A percentile compares a stretch with the other conserved stretches of the same genome.
Conservation (phyloP, 2,329 filamentous ascomycete genomes). For the Emmonsiellopsis sp. region DNA sequence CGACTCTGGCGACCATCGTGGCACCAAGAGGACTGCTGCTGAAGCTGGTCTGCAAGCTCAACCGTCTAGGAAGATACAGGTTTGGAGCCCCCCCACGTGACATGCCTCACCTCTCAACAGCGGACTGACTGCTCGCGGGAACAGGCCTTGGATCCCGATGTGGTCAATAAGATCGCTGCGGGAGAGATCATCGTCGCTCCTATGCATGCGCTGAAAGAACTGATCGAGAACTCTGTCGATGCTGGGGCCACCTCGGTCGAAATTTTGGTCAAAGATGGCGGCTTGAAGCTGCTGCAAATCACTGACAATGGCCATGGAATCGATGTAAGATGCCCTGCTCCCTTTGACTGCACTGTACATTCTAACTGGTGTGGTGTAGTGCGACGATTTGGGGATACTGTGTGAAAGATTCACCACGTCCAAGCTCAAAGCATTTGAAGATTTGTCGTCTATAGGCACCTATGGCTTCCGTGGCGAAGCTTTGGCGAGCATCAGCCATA, state of each 20-base stretch:
- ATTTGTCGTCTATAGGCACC: conserved; percentile 78
- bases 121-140: neutral
- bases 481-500: conserved; percentile 94
- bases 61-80: conserved; percentile 43
- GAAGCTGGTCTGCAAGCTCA: conserved; percentile 29
- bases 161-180: conserved; percentile 97
- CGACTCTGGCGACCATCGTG: conserved; percentile 28
- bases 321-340: conserved; percentile 50
- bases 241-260: conserved; percentile 90
- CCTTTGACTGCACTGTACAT: neutral
- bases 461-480: conserved; percentile 98
- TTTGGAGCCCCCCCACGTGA: conserved; percentile 23
- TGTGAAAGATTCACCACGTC: conserved; percentile 97
- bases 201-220: conserved; percentile 88
- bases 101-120: neutral
- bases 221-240: conserved; percentile 95
- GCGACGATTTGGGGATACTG: conserved; percentile 81
- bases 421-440: conserved; percentile 88
- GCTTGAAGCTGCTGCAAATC: conserved; percentile 89
- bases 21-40: conserved; percentile 44
- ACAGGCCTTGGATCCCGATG: conserved; percentile 77
- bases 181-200: conserved; percentile 98
- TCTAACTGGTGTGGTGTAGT: conserved; percentile 41
- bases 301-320: conserved; percentile 97
- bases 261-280: conserved; percentile 87